Base-by-base conservation (phyloP, 805 yeast genomes). In the Pichia exigua region DNA sequence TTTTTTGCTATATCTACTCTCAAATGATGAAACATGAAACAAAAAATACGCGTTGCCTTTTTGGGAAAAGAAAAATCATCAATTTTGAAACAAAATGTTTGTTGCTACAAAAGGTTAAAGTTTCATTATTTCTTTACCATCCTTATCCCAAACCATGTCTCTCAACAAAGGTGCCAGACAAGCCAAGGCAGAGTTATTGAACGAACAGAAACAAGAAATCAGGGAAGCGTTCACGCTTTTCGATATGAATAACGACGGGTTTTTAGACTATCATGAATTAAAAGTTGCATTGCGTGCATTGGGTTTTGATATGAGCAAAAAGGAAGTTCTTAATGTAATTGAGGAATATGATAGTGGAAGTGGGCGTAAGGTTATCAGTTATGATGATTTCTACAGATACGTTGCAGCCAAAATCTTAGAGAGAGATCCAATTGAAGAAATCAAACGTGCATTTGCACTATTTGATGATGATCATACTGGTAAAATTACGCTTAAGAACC, bases 271-370 rank as follows among this genome's bases (percentile, higher is more conserved):
- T 66, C 98, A 94, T 62, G 98, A 92, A 61, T 73, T 89, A 57
- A 91, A 89, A 68, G 96, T 90, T 20, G 97, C 99, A 0, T 81
- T 94, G 72, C 73, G 95, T 50, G 99, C 99, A 0, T 73, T 94
- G 42, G 98, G 97, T 27, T 92, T 94, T 63, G 96, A 88, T 47
- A 76, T 87, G 60, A 71, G 85, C 28, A 82, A 90, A 60, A 77
- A 82, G 55, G 89, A 86, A 51, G 86, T 92, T 3, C 73, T 85
- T 55, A 82, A 82, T 46, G 77, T 89, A 22, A 83, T 94, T 45
- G 85, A 82, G 49, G 91, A 85, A 62, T 91, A 87, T 62, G 94
- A 87, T 65, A 75, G 86, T 64, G 75, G 86, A 3, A 91, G 85
- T 54, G 86, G 85, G 55, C 75, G 84, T 28, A 81, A 80, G 50